Evolutionary conservation across 441 rosid species (phyloP).

Genomic region (Euphorbia celastroides): DNA sequence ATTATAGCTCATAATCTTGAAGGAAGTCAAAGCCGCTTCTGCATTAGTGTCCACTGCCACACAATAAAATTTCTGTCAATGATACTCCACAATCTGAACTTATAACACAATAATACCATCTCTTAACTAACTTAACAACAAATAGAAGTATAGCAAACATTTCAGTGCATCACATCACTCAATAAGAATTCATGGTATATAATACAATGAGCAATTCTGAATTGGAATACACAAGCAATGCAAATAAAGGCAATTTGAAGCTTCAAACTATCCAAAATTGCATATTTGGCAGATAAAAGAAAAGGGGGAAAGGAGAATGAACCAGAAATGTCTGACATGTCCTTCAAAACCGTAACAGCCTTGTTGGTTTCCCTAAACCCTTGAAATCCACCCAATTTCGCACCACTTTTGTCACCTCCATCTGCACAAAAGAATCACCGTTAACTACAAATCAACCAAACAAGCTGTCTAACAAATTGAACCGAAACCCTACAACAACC

Average conservation of each 20-base stretch:
- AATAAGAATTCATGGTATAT: not conserved
- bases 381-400: constrained; percentile 26
- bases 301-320: not conserved
- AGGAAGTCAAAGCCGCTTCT: constrained; percentile 25
- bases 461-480: constrained; percentile 13
- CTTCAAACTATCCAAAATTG: not conserved
- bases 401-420: constrained; percentile 5
- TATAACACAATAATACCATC: not conserved
- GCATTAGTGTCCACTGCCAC: constrained; percentile 35
- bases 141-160: not conserved
- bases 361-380: constrained; percentile 34
- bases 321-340: constrained; percentile 27
- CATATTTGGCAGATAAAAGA: not conserved
- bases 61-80: constrained; percentile 5
- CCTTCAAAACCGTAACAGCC: constrained; percentile 32
- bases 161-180: not conserved
- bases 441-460: not conserved
- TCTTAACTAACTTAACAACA: not conserved
- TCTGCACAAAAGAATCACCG: constrained; percentile 6
- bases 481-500: constrained; percentile 19
- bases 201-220: not conserved
- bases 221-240: not conserved
- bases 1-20: constrained; percentile 85
- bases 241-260: not conserved
- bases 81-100: not conserved